Evolutionary conservation across 768 basidiomycete species (phyloP).

Genomic region (Leccinum aurantiacum): DNA sequence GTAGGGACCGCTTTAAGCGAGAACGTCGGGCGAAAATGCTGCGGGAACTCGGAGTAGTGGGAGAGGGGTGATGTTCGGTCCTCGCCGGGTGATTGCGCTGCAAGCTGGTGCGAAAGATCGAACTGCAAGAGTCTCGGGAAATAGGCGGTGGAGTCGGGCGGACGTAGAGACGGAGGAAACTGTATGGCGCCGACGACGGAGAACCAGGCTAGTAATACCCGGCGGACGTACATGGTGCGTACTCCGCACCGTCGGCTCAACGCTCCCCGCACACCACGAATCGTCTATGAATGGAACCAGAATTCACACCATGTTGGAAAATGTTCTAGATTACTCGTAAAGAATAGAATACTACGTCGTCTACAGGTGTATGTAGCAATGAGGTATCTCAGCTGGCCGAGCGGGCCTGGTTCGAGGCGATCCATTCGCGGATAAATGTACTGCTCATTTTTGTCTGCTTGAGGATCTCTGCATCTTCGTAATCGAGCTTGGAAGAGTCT

Average conservation of each 20-base stretch:
- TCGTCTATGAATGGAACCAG: neutral
- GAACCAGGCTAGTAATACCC: neutral
- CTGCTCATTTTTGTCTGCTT: constrained; percentile 91
- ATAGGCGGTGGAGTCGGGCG: neutral
- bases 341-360: constrained; percentile 5
- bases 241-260: neutral
- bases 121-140: constrained; percentile 20
- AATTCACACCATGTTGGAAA: constrained; percentile 2
- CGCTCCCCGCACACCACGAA: neutral
- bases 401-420: constrained; percentile 39
- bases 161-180: neutral
- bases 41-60: constrained; percentile 9
- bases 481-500: constrained; percentile 54
- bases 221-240: constrained; percentile 7
- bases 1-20: constrained; percentile 47
- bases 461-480: constrained; percentile 65
- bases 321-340: neutral
- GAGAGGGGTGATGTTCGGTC: constrained; percentile 8
- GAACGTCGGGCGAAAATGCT: constrained; percentile 8
- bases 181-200: constrained; percentile 6
- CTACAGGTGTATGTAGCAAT: neutral
- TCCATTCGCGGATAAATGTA: constrained; percentile 89
- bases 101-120: constrained; percentile 21
- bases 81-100: neutral
- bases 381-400: constrained; percentile 8